Evolutionary conservation across 2,329 filamentous ascomycete species (phyloP).

Genomic region (Cladosporium sp.): DNA sequence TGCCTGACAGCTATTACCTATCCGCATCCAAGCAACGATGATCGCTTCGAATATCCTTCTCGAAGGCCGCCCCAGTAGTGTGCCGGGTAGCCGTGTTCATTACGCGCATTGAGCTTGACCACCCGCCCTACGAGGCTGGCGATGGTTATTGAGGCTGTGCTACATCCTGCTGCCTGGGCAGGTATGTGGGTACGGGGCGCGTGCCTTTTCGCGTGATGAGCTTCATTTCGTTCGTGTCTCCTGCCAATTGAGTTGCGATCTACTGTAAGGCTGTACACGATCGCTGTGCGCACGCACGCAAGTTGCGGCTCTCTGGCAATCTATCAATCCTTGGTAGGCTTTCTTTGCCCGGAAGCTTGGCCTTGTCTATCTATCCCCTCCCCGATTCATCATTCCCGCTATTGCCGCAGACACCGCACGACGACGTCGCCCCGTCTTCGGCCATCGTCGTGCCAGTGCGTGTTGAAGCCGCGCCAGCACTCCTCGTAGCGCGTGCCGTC

Average conservation of each 20-base stretch:
- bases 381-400: background rate
- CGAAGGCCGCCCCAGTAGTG: background rate
- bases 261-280: conserved; percentile 1
- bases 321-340: background rate
- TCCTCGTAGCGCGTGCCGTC: conserved; percentile 54
- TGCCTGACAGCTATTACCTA: background rate
- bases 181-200: background rate
- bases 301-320: conserved; percentile 3
- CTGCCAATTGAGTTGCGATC: background rate
- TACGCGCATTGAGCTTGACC: background rate
- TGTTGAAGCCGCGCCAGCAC: conserved; percentile 63
- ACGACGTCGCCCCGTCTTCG: conserved; percentile 63
- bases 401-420: conserved; percentile 50
- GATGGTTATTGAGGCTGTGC: background rate
- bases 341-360: background rate
- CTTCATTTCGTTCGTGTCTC: background rate
- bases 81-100: background rate
- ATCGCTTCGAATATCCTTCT: background rate
- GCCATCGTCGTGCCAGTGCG: conserved; percentile 64
- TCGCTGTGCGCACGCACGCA: background rate
- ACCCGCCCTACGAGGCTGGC: background rate
- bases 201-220: background rate
- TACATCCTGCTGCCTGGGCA: background rate
- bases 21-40: background rate
- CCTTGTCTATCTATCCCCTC: background rate